A percentile compares a stretch with the other conserved stretches of the same genome.
Conservation (phyloP, 2,329 filamentous ascomycete species). For the Monosporascus sp. region DNA sequence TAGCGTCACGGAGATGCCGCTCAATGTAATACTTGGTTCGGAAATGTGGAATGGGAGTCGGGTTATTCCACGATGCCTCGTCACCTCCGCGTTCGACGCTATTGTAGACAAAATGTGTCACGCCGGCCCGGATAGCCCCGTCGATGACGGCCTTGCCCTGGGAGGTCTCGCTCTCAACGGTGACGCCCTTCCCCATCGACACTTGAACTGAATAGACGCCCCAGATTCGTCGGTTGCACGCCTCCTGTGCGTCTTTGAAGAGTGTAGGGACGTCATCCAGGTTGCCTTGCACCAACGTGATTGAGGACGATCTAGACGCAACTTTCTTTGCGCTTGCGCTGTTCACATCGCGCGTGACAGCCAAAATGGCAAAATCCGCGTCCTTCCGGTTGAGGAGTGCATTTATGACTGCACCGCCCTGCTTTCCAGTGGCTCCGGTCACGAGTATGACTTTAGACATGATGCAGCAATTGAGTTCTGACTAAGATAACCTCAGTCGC, state of each 20-base stretch:
- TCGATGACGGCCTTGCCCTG: conserved; percentile 57
- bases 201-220: conserved; percentile 55
- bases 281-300: conserved; percentile 43
- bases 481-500: not conserved
- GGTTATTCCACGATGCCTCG: conserved; percentile 41
- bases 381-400: conserved; percentile 28
- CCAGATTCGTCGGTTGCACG: conserved; percentile 36
- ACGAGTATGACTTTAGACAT: conserved; percentile 34
- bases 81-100: conserved; percentile 58
- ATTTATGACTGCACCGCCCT: conserved; percentile 38
- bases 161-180: conserved; percentile 27
- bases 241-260: conserved; percentile 31
- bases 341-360: conserved; percentile 49
- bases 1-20: conserved; percentile 47
- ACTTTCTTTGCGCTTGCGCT: conserved; percentile 44
- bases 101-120: conserved; percentile 58
- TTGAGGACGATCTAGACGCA: conserved; percentile 31
- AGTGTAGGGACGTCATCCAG: conserved; percentile 45
- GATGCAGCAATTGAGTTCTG: conserved; percentile 1
- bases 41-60: conserved; percentile 58
- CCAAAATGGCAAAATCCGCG: conserved; percentile 39
- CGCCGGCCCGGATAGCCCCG: conserved; percentile 46
- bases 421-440: conserved; percentile 42
- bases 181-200: conserved; percentile 29
- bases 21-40: conserved; percentile 57